Evolutionary conservation across 2,329 filamentous ascomycete genomes (phyloP).

Genomic region (Neoscytalidium dimidiatum): DNA sequence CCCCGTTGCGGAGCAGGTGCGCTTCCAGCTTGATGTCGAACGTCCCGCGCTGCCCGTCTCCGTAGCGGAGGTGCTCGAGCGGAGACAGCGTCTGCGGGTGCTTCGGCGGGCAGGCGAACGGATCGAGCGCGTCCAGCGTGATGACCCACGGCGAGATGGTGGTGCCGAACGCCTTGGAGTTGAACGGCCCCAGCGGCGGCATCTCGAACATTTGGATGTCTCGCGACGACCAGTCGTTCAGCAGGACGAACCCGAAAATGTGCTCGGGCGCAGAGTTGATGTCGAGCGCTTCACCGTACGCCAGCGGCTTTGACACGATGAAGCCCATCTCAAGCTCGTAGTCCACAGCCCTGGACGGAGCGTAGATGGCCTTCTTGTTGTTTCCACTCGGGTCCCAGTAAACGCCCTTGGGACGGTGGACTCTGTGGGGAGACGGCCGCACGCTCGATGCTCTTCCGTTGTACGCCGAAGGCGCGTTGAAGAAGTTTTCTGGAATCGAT

Average conservation of each 20-base stretch:
- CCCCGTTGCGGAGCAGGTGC: slow-evolving; percentile 27
- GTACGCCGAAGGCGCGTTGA: slow-evolving; percentile 51
- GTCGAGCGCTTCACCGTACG: slow-evolving; percentile 39
- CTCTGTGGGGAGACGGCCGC: slow-evolving; percentile 48
- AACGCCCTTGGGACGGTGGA: slow-evolving; percentile 29
- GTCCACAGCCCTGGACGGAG: slow-evolving; percentile 45
- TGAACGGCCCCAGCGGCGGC: slow-evolving; percentile 62
- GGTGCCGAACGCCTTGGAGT: slow-evolving; percentile 63
- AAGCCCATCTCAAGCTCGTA: slow-evolving; percentile 54
- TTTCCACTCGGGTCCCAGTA: slow-evolving; percentile 28
- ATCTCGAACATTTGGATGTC: slow-evolving; percentile 65
- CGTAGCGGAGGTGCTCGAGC: slow-evolving; percentile 28
- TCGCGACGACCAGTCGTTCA: slow-evolving; percentile 66
- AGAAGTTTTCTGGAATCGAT: slow-evolving; percentile 25
- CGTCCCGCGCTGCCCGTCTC: slow-evolving; percentile 28
- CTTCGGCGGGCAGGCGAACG: slow-evolving; percentile 29
- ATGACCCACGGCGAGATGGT: slow-evolving; percentile 64
- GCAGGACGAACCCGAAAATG: slow-evolving; percentile 63
- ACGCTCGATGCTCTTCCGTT: slow-evolving; percentile 58
- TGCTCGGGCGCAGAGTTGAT: slow-evolving; percentile 52
- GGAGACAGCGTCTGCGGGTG: slow-evolving; percentile 18
- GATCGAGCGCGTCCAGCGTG: slow-evolving; percentile 59
- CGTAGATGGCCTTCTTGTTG: slow-evolving; percentile 54
- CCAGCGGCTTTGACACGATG: slow-evolving; percentile 45
- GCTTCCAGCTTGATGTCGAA: slow-evolving; percentile 31